Evolutionary conservation across 257 asterid genomes (phyloP), one percentile per base, ranked within the genome.

Genomic region (Parsonsia alboflavescens): DNA sequence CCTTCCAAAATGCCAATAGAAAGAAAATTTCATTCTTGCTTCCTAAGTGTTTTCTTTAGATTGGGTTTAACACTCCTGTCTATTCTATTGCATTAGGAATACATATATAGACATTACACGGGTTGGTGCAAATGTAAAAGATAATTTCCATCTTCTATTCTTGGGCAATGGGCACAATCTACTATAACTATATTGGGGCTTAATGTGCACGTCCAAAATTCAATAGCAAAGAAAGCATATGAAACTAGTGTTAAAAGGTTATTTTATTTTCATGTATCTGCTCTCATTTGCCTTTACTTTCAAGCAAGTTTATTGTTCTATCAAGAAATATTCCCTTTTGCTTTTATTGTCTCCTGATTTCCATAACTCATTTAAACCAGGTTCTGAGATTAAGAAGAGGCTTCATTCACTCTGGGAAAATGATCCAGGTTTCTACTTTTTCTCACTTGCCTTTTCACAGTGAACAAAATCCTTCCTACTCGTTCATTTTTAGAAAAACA

Each of bases 321-420:
- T 22, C 62, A 4, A 53, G 57, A 56, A 63, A 11, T 74, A 36
- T 10, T 46, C 71, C 45, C 41, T 36, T 19, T 9, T n/a, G 39
- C 4, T 26, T 48, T 10, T 33, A 3, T 56, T 57, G 46, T 63
- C 41, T 11, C 24, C 53, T 49, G 28, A 44, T 16, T 44, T 63
- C 42, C 50, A 24, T 0, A 0, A 26, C 52, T 19, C 46, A 12
- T 57, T 30, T 46, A 46, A 33, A 50, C 64, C 44, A 10, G 50
- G 66, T 54, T 58, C 30, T 8, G 21, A 33, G 3, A 28, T 58
- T 45, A 33, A 33, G 21, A 58, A 73, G 36, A 7, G 28, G 33
- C 70, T 16, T 46, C 57, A 13, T 73, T 45, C 45, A 28, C 61
- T 45, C 46, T 53, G 56, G 39, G 56, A 72, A 59, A 73, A 59